Evolutionary conservation across 345 rosid genomes (phyloP), one percentile per base, ranked within the genome.

Genomic region (Acer campestre): DNA sequence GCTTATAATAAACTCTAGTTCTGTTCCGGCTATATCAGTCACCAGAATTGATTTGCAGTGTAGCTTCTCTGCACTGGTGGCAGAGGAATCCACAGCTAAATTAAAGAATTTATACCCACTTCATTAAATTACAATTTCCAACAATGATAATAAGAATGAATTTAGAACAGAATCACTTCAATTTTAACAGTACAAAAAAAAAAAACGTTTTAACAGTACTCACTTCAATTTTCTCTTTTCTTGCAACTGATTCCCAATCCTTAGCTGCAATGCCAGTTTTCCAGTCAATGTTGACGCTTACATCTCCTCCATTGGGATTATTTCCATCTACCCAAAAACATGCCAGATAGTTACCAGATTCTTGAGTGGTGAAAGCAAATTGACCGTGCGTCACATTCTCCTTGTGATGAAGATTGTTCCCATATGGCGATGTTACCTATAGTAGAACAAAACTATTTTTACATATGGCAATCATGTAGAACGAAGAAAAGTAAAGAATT

Each of bases 171-270:
- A 20, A 55, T n/a, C n/a, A n/a, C n/a, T n/a, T n/a, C n/a, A n/a
- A n/a, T n/a, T n/a, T n/a, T n/a, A n/a, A n/a, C n/a, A n/a, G n/a
- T n/a, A n/a, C n/a, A n/a, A n/a, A n/a, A n/a, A n/a, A n/a, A n/a
- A 18, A 8, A 25, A 48, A 69, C 7, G 20, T 58, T 67, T 58
- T 67, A 70, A 16, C 49, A 77, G 63, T 75, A 73, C 89, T 77
- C 70, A 92, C 98, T 92, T 94, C 96, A 12, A 92, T 84, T 88
- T 93, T 92, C 82, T 93, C 97, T 85, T 87, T 91, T 77, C 69
- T 92, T 64, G 98, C 98, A 65, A 94, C 90, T 27, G 92, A 83
- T n/a, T 90, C 97, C 98, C 98, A 94, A 78, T 91, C 98, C 71
- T 91, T 91, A 11, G 98, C 92, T 0, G 90, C 89, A 69, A 94